Base-by-base conservation (phyloP, 106 monocot species). In the Vanilla planifolia region DNA sequence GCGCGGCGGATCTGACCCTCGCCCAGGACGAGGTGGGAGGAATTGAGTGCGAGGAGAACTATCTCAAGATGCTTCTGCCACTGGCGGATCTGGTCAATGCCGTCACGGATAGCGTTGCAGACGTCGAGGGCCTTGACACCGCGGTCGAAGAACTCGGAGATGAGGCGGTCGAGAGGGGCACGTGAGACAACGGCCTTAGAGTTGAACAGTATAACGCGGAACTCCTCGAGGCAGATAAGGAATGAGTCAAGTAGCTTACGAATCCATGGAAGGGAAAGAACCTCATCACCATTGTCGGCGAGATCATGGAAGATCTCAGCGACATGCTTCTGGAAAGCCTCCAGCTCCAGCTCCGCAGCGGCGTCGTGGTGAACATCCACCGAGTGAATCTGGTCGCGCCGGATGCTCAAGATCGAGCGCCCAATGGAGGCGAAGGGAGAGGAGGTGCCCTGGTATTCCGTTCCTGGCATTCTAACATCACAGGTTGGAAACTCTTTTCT, bases 371-470 rank as follows among this genome's bases (percentile, higher is more conserved):
- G 11, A 39, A 33, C n/a, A 42, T 55, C 77, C 67, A 67, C 27
- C 44, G 63, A 46, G 44, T 68, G 68, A 69, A 72, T 2, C 64
- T 76, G 72, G 17, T 88, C 79, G 36, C 82, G 76, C 50, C 79
- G 68, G 69, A 79, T 71, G 63, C 75, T 79, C 9, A 88, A 73
- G 70, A 82, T 79, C 6, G 82, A 81, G 17, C 78, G 75, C 51
- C 79, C 79, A 33, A 80, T 39, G 10, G 85, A 65, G 19, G 65
- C 72, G 64, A 79, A 75, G 15, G 78, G 69, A 3, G 33, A 37
- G 16, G 72, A 79, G 2, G 69, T 64, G 15, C 64, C 48, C 58
- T 73, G 73, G 68, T 63, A 79, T 28, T 73, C 79, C 73, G 73
- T 69, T 13, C 68, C 68, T 19, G 73, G 79, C 73, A 68, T 68